Conservation (phyloP, 2,329 filamentous ascomycete genomes). For the Geoglossum cookeanum region DNA sequence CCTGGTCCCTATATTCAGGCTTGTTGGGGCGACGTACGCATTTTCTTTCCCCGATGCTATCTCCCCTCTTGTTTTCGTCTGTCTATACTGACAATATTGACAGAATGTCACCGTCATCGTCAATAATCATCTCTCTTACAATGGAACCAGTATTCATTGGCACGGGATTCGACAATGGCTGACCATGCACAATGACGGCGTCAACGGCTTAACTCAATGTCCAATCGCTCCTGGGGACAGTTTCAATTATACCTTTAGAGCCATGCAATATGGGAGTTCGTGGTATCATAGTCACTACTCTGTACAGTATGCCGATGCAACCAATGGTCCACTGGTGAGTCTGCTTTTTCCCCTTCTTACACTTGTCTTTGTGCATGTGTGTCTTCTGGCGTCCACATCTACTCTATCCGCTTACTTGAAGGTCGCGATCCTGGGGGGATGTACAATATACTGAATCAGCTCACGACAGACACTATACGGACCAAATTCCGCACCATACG, state of each 20-base stretch:
- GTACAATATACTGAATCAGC: background rate
- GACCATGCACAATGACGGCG: conserved; percentile 25
- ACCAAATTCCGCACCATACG: background rate
- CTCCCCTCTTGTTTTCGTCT: conserved; percentile 19
- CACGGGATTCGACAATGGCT: conserved; percentile 25
- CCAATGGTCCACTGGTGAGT: background rate
- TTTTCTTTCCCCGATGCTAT: conserved; percentile 6
- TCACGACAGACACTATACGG: background rate
- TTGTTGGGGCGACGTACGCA: conserved; percentile 18
- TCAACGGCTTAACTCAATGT: conserved; percentile 39
- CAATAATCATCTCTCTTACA: conserved; percentile 7
- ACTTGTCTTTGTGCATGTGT: background rate
- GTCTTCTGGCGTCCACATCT: background rate
- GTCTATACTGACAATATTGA: conserved; percentile 25
- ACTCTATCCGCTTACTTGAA: background rate
- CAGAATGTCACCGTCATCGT: conserved; percentile 16
- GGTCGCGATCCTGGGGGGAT: background rate
- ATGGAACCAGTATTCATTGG: conserved; percentile 19
- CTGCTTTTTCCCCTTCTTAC: background rate
- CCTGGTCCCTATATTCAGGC: conserved; percentile 21
- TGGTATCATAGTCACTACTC: conserved; percentile 16
- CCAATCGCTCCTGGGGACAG: conserved; percentile 28
- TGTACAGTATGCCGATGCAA: conserved; percentile 11
- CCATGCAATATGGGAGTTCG: conserved; percentile 18
- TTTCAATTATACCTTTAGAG: conserved; percentile 13